phyloP scores from a whole-genome alignment of 129 eudicot species.

The Helichrysum umbraculigerum region DNA sequence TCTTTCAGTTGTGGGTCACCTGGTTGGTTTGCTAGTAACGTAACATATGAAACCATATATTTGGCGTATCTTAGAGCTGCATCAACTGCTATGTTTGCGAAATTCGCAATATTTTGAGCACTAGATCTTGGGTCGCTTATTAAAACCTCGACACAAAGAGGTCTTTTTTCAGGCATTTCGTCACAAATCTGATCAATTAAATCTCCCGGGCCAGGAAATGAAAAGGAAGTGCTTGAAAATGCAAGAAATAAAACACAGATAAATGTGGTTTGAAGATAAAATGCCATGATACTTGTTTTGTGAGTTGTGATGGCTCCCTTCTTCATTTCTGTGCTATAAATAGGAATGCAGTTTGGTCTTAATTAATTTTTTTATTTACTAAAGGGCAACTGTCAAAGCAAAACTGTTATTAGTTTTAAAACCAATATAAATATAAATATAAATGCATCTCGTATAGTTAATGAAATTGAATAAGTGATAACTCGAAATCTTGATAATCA shows the following conservation, averaged over 20 bases:
- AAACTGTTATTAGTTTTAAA: too few species aligned
- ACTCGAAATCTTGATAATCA: too few species aligned
- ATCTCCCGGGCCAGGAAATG: slow-evolving; percentile 4
- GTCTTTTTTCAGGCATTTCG: not conserved
- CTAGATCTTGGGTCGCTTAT: slow-evolving; percentile 11
- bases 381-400: too few species aligned
- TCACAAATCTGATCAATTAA: slow-evolving; percentile 13
- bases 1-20: not conserved
- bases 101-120: not conserved
- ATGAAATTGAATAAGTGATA: too few species aligned
- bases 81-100: not conserved
- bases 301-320: not conserved
- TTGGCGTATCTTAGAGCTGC: not conserved
- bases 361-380: too few species aligned
- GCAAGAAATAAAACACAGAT: slow-evolving; percentile 8
- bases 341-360: not conserved
- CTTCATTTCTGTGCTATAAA: not conserved
- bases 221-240: slow-evolving; percentile 6
- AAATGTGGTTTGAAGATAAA: slow-evolving; percentile 3
- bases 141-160: slow-evolving; percentile 3
- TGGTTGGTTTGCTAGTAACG: not conserved
- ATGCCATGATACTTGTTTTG: slow-evolving; percentile 20
- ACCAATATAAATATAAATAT: too few species aligned
- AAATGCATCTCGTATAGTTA: too few species aligned
- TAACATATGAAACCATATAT: not conserved